Evolutionary conservation across 2,329 filamentous ascomycete species (phyloP), one percentile per base, ranked within the genome.

Genomic region (Colletotrichum godetiae): DNA sequence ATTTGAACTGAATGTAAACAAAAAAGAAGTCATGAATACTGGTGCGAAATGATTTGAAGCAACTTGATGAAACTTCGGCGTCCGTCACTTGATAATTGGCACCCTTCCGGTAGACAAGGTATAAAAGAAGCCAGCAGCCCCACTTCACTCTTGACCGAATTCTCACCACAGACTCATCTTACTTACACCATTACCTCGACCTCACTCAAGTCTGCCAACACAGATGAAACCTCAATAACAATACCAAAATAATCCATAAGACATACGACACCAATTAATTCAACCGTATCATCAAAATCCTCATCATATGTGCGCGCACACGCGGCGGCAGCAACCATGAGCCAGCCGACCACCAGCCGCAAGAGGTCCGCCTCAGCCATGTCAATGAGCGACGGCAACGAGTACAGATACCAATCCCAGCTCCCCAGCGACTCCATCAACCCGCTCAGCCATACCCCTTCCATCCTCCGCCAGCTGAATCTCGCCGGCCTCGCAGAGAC

Each of bases 381-480:
- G 73, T 76, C 75, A 68, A 55, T 68, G 71, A 35, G 58, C 42
- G 24, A 68, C 55, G 63, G n/a, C 42, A 52, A 60, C 8, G 68
- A 55, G 49, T 27, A 24, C 5, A 22, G 64, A 11, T 58, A 65
- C 29, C 55, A 75, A 46, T 76, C 77, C 53, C 76, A 75, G 22
- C 77, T 81, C 15, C 82, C 81, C 1, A 74, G 76, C 15, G 80
- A 82, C 59, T 77, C 82, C 67, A 88, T 88, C 78, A 90, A 91
- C 77, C 89, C 89, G 22, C 72, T 88, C 76, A 90, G 88, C 76
- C 86, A 91, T 75, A 82, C 85, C 2, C 88, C 87, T 0, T 79
- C 82, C 62, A 86, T 87, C 46, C 85, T 90, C 62, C 82, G 79
- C 57, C 90, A 92, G 77, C 86, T 91, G 67, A 79, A 82, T 33